phyloP scores from a whole-genome alignment of 768 basidiomycete genomes.

The Tulasnella sp. region DNA sequence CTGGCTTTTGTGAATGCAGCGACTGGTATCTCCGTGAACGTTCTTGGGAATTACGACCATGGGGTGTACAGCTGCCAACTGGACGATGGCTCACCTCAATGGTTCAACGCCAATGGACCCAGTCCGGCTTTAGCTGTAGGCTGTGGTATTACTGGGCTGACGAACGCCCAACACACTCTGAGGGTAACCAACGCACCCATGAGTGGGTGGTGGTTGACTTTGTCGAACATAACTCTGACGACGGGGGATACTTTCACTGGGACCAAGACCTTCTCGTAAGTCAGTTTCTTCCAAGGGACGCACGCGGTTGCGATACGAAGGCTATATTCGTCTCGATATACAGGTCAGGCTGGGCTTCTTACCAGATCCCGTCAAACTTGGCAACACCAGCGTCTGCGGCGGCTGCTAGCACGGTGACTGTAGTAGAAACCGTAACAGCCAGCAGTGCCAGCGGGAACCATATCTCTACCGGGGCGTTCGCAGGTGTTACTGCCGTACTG shows the following conservation, averaged over 20 bases:
- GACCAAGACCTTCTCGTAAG: not conserved
- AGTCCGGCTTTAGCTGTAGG: not conserved
- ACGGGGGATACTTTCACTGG: not conserved
- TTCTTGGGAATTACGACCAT: conserved; percentile 4
- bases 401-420: not conserved
- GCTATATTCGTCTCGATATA: too few species aligned
- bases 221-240: not conserved
- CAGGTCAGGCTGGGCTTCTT: not conserved
- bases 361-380: not conserved
- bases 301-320: not conserved
- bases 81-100: conserved; percentile 7
- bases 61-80: conserved; percentile 9
- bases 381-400: not conserved
- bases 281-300: not conserved
- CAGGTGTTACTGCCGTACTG: not conserved
- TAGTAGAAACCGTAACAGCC: not conserved
- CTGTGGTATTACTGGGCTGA: not conserved
- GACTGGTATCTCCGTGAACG: not conserved
- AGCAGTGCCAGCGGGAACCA: not conserved
- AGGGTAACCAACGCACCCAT: not conserved
- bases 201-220: conserved; percentile 6
- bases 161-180: not conserved
- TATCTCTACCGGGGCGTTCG: not conserved
- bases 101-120: not conserved
- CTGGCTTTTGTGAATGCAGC: not conserved